These are phyloP conservation scores for Termitomyces sp. DNA, from an alignment of 768 basidiomycete genomes.

Conservation along the genomic window DNA sequence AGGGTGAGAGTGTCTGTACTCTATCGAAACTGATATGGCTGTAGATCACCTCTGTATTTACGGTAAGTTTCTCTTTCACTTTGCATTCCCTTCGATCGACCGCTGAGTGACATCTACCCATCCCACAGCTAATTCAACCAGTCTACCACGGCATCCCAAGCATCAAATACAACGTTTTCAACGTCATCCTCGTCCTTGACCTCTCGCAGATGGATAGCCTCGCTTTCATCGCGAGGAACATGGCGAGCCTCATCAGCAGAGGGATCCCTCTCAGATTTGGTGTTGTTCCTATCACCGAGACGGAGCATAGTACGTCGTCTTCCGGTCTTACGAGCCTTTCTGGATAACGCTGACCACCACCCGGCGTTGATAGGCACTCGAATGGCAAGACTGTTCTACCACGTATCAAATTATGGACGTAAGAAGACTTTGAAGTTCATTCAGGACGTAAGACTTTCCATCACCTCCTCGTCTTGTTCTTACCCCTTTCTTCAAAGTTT, in stretches of 20 bases:
- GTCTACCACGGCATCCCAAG: conserved; percentile 76
- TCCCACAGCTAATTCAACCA: conserved; percentile 66
- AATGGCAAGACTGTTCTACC: conserved; percentile 74
- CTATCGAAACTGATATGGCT: neutral
- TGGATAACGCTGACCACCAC: neutral
- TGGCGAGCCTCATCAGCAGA: conserved; percentile 71
- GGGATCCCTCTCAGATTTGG: conserved; percentile 83
- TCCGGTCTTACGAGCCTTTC: neutral
- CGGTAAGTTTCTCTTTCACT: conserved; percentile 37
- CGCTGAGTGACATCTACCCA: conserved; percentile 1
- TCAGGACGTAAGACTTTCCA: conserved; percentile 38
- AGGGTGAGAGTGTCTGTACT: conserved; percentile 55
- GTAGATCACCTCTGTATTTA: conserved; percentile 50
- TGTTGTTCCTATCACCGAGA: conserved; percentile 71
- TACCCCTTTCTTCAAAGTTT: conserved; percentile 28
- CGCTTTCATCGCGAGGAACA: conserved; percentile 59
- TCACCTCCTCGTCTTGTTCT: neutral
- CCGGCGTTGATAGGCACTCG: conserved; percentile 44
- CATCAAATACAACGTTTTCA: conserved; percentile 79
- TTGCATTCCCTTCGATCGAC: neutral
- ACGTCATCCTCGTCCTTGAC: conserved; percentile 80
- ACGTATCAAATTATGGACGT: conserved; percentile 62
- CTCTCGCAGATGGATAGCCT: conserved; percentile 62
- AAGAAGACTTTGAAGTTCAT: conserved; percentile 64
- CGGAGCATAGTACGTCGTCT: conserved; percentile 35